Evolutionary conservation across 768 basidiomycete genomes (phyloP).

Genomic region (Lentinula aciculospora): DNA sequence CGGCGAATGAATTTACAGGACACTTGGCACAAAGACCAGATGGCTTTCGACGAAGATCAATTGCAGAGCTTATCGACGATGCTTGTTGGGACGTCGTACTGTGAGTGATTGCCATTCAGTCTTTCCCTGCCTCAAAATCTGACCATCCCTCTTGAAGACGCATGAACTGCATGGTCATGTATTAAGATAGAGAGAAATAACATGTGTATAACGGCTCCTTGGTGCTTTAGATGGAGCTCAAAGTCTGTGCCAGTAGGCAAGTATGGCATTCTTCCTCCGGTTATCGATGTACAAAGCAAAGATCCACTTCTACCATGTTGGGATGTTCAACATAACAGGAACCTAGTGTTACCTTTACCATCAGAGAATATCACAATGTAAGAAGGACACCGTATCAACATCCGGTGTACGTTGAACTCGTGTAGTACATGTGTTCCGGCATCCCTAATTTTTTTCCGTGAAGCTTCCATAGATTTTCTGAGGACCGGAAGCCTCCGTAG

Average conservation of each 20-base stretch:
- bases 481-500: not conserved
- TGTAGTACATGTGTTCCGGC: not conserved
- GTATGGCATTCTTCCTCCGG: too few relatives aligned
- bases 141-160: slow-evolving; percentile 4
- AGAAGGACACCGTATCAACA: not conserved
- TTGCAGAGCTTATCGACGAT: slow-evolving; percentile 81
- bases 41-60: slow-evolving; percentile 85
- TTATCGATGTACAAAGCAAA: not conserved
- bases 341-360: not conserved
- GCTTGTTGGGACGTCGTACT: slow-evolving; percentile 87
- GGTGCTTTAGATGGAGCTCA: too few relatives aligned
- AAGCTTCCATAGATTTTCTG: not conserved
- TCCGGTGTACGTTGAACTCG: not conserved
- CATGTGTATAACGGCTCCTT: too few relatives aligned
- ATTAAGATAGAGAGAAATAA: not conserved
- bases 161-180: slow-evolving; percentile 2
- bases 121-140: not conserved
- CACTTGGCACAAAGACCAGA: slow-evolving; percentile 89
- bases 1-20: slow-evolving; percentile 45
- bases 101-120: slow-evolving; percentile 34
- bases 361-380: not conserved
- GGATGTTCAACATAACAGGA: not conserved
- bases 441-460: not conserved
- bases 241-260: too few relatives aligned
- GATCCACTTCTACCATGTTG: not conserved